Conservation (phyloP, 306 rosid genomes). For the Abrus precatorius region DNA sequence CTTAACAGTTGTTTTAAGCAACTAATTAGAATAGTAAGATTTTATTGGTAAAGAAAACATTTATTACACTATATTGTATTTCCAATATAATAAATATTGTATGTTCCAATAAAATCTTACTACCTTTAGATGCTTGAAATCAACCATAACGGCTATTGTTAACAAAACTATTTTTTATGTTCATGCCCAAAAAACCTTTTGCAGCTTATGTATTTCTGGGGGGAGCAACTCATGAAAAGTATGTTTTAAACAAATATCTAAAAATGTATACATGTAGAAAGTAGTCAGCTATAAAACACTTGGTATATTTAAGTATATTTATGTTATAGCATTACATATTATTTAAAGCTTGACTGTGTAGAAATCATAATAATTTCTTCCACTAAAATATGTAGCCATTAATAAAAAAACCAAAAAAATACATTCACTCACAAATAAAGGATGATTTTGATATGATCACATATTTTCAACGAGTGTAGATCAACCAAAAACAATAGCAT, state of each 20-base stretch:
- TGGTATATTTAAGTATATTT: too few species aligned
- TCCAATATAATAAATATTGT: too few species aligned
- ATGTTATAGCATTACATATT: not conserved
- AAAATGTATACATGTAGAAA: not conserved
- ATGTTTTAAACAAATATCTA: not conserved
- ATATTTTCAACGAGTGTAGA: slow-evolving; percentile 5
- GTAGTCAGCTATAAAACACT: not conserved
- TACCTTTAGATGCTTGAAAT: too few species aligned
- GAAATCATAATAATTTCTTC: slow-evolving; percentile 16
- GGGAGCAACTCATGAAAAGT: not conserved
- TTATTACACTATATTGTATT: too few species aligned
- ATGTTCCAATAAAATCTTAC: too few species aligned
- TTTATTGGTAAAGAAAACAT: too few species aligned
- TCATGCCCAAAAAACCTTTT: not conserved
- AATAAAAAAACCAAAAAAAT: not conserved
- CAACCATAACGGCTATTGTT: too few species aligned
- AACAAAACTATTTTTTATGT: not conserved
- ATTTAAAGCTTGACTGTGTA: not conserved
- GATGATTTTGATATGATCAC: not conserved
- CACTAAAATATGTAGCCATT: not conserved
- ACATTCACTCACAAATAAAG: not conserved
- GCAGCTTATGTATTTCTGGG: slow-evolving; percentile 19
- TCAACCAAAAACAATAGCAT: not conserved
- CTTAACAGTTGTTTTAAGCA: too few species aligned
- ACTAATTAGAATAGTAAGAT: too few species aligned